Evolutionary conservation across 2,329 filamentous ascomycete species (phyloP).

Genomic region (Aspergillus calidoustus): DNA sequence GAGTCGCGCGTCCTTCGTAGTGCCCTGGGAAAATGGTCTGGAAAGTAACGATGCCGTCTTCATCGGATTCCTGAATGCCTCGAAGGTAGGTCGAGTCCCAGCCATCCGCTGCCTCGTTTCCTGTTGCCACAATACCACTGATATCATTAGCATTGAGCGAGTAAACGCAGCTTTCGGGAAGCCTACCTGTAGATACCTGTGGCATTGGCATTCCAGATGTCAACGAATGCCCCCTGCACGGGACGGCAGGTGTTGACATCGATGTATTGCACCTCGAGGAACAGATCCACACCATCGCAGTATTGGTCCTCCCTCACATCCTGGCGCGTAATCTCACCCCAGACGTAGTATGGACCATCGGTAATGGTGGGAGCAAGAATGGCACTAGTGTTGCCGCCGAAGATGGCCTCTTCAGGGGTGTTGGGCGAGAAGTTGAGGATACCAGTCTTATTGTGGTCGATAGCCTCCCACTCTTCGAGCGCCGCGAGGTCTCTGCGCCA

Average conservation of each 20-base stretch:
- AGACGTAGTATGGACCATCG: slow-evolving; percentile 53
- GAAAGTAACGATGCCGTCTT: slow-evolving; percentile 55
- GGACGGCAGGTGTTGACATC: slow-evolving; percentile 53
- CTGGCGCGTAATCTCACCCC: slow-evolving; percentile 48
- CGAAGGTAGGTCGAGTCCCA: slow-evolving; percentile 53
- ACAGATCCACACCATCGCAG: slow-evolving; percentile 47
- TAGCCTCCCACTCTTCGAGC: slow-evolving; percentile 43
- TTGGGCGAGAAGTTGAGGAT: slow-evolving; percentile 31
- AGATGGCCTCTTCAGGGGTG: slow-evolving; percentile 38
- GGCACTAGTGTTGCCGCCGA: slow-evolving; percentile 50
- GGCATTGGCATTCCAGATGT: slow-evolving; percentile 55
- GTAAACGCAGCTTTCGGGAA: slow-evolving; percentile 14
- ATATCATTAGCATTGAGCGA: slow-evolving; percentile 11
- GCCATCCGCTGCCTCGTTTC: slow-evolving; percentile 36
- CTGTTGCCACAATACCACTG: slow-evolving; percentile 34
- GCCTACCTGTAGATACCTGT: slow-evolving; percentile 51
- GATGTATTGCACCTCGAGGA: slow-evolving; percentile 53
- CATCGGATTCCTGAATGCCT: slow-evolving; percentile 53
- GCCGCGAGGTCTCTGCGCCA: slow-evolving; percentile 43
- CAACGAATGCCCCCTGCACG: slow-evolving; percentile 44
- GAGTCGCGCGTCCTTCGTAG: slow-evolving; percentile 52
- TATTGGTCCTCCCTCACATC: slow-evolving; percentile 46
- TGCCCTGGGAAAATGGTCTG: slow-evolving; percentile 55
- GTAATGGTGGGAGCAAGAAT: slow-evolving; percentile 50
- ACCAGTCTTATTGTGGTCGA: slow-evolving; percentile 46